Base-by-base conservation (phyloP, 768 basidiomycete genomes). In the Leccinum imitatum region DNA sequence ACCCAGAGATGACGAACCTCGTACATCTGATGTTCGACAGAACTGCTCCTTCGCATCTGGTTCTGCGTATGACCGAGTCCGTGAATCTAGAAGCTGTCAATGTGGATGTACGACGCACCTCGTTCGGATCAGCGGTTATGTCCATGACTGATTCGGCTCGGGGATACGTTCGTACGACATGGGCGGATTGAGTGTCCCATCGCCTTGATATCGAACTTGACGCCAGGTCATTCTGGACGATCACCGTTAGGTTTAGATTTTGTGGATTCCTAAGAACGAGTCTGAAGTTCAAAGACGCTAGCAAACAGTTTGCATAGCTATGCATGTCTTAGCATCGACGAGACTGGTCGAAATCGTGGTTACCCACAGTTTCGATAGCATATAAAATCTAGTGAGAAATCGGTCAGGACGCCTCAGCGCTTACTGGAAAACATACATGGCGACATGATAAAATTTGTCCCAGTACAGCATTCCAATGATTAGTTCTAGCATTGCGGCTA, bases 401-500 rank as follows among this genome's bases (percentile, higher is more conserved):
- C n/a, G n/a, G n/a, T n/a, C n/a, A n/a, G n/a, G n/a, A 31, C 31
- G 31, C 31, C 31, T 31, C 31, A 35, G 13, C 21, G 25, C 30
- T 13, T 46, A 8, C 8, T 0, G 21, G 14, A 19, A 21, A 21
- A 62, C 67, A 53, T 57, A 70, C 69, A 67, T 54, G 2, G 70
- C 67, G 8, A 60, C 5, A 30, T 70, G 65, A 50, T 64, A 63
- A n/a, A 50, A 11, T 31, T 31, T 10, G 31, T 3, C 31, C 9
- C 9, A 10, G 27, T 13, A 71, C 35, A 48, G 50, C 4, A 58
- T 6, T 31, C 53, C 63, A 13, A 71, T 54, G 13, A 65, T 27
- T 4, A 69, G 57, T 39, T 71, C 69, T 1, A 64, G n/a, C 11
- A 69, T 53, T 0, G 63, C 62, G 1, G 70, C 60, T 4, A 51